Base-by-base conservation (phyloP, 495 filamentous ascomycete species). In the Penicillium canescens region DNA sequence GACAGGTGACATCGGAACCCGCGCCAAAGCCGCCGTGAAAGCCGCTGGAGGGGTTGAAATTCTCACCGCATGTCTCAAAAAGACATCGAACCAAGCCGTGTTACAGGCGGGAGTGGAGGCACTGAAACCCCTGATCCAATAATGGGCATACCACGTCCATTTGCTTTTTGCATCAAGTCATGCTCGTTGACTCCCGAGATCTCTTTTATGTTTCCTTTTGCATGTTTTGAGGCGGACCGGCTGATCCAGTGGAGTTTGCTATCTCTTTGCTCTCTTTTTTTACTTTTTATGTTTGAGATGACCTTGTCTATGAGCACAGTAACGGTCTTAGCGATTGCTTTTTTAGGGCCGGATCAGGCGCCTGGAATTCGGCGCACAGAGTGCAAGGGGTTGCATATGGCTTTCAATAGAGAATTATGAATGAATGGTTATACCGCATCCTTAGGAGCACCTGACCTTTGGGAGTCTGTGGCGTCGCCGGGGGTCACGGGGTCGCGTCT, bases 21-120 rank as follows among this genome's bases (percentile, higher is more conserved):
- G 70, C 16, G 76, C 73, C 7, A 62, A 56, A 47, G 72, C 72
- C 16, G 72, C 68, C 7, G 64, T 78, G 34, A 73, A 65, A 36
- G 48, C 61, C 9, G 79, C 68, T 12, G 78, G 78, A 0, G 88
- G 80, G 2, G 67, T 88, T 3, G 82, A 86, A 35, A 69, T 81
- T 1, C 57, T 91, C 55, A 86, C 79, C 50, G 78, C 77, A 43
- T 84, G 82, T 50, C 73, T 88, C 7, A 87, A 85, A 75, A 81
- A 80, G 64, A 84, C 83, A 3, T 73, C 79, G 49, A 82, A 82
- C 41, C 73, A 81, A 13, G 82, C 84, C 38, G 82, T 91, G 21
- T 67, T 91, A 9, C 78, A 88, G 68, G 72, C 82, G 4, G 81
- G 81, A 0, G 78, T 89, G 12, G 78, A 86, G 61, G 80, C 82